These are phyloP conservation scores for Thielaviopsis populi DNA, from an alignment of 2,329 filamentous ascomycete species.

Conservation along the genomic window DNA sequence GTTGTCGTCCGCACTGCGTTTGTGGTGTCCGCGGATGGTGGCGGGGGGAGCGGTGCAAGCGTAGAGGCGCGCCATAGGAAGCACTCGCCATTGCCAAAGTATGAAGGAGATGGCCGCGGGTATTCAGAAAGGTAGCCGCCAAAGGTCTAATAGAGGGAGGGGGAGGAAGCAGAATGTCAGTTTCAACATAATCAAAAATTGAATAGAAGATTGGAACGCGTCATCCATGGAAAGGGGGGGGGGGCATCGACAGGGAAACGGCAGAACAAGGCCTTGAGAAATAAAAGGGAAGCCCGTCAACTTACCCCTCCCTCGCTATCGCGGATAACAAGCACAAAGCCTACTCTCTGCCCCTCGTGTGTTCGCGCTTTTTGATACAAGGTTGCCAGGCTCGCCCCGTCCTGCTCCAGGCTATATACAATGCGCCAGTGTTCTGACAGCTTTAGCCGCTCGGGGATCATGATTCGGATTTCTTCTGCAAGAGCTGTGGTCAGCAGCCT, in stretches of 20 bases:
- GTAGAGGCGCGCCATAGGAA: constrained; percentile 53
- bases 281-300: neutral
- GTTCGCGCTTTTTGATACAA: constrained; percentile 66
- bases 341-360: constrained; percentile 54
- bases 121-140: constrained; percentile 88
- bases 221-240: neutral
- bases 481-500: constrained; percentile 56
- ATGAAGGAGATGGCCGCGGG: constrained; percentile 65
- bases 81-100: constrained; percentile 93
- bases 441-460: constrained; percentile 74
- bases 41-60: constrained; percentile 37
- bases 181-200: neutral
- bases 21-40: constrained; percentile 37
- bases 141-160: constrained; percentile 44
- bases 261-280: neutral
- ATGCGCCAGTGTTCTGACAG: constrained; percentile 77
- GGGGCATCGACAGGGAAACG: neutral
- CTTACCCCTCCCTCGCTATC: constrained; percentile 62
- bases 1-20: constrained; percentile 32
- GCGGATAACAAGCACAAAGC: constrained; percentile 76
- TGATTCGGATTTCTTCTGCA: constrained; percentile 83
- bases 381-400: constrained; percentile 76
- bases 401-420: constrained; percentile 78
- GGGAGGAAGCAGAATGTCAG: neutral
- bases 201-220: neutral